These are phyloP conservation scores for Candida sanyiensis DNA, from an alignment of 805 yeast species.

Conservation along the genomic window DNA sequence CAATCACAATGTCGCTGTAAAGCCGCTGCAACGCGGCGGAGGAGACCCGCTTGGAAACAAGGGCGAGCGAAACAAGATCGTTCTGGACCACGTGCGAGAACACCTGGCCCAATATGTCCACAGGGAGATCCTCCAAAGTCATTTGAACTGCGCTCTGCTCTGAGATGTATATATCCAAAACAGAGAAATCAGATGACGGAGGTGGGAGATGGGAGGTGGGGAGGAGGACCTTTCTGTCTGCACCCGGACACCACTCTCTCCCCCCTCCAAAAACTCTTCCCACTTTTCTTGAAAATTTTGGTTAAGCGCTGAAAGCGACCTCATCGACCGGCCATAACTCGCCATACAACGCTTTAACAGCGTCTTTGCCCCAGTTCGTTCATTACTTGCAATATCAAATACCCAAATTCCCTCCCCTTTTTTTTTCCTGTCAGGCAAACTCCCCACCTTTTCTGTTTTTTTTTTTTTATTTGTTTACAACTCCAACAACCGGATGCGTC, in stretches of 20 bases:
- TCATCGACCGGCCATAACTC: background rate
- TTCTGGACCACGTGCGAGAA: background rate
- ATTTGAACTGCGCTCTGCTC: background rate
- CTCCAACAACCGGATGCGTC: background rate
- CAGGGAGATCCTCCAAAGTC: background rate
- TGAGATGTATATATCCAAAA: no score
- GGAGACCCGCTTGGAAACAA: background rate
- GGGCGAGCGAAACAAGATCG: slow-evolving; percentile 1
- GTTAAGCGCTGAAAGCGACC: background rate
- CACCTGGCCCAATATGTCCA: background rate
- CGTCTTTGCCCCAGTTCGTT: background rate
- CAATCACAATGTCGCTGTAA: slow-evolving; percentile 2
- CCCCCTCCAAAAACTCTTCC: background rate
- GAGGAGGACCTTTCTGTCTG: no score
- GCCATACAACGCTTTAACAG: background rate
- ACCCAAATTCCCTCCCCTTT: no score
- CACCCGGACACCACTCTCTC: background rate
- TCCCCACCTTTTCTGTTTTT: no score
- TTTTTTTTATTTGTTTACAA: no score
- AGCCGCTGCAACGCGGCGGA: background rate
- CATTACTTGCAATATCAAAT: no score
- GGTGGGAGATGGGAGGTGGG: no score
- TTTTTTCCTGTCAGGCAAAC: background rate
- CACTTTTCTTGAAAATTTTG: background rate
- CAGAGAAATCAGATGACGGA: no score